Evolutionary conservation across 371 early-diverging fungal genomes (phyloP), one percentile per base, ranked within the genome.

Genomic region (Mortierella sp.): DNA sequence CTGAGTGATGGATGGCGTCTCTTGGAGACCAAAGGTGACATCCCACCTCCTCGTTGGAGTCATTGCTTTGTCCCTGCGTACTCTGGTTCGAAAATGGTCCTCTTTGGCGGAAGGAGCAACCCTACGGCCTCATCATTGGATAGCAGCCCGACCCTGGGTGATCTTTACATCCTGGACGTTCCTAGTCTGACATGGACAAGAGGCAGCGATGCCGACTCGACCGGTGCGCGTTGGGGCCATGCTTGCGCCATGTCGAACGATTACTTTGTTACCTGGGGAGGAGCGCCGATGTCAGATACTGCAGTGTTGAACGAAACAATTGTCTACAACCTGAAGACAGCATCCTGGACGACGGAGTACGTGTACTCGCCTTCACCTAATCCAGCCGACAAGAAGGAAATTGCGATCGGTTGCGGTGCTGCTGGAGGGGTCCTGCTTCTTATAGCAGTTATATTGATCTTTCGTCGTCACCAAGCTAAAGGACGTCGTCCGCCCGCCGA

Each of bases 181-280:
- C 28, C 41, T 7, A 53, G 58, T 7, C 18, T 56, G 47, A 54
- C 45, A 31, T 62, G 69, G 69, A 58, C 62, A 12, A 51, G 23
- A 28, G 69, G 63, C 13, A n/a, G 41, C 1, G 47, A 38, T 7
- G 63, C 39, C 23, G 69, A 52, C 5, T 3, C 30, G 6, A 28
- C 19, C 1, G 47, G 31, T 2, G 69, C 53, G 1, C 62, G 69
- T 0, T 18, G n/a, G 10, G 23, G 21, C 12, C n/a, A 27, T 3
- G 47, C 56, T 46, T 68, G 69, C 38, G 68, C 68, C 5, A 45
- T 56, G 14, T 34, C 63, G n/a, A 34, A 46, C 3, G 63, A 69
- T 50, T 46, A 39, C 2, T 62, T 69, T 23, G 42, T 69, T 3
- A 39, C 56, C 28, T 62, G 69, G 69, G 69, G 69, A 2, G 69